Base-by-base conservation (phyloP, 2,329 filamentous ascomycete species). In the Diaporthe destruens region DNA sequence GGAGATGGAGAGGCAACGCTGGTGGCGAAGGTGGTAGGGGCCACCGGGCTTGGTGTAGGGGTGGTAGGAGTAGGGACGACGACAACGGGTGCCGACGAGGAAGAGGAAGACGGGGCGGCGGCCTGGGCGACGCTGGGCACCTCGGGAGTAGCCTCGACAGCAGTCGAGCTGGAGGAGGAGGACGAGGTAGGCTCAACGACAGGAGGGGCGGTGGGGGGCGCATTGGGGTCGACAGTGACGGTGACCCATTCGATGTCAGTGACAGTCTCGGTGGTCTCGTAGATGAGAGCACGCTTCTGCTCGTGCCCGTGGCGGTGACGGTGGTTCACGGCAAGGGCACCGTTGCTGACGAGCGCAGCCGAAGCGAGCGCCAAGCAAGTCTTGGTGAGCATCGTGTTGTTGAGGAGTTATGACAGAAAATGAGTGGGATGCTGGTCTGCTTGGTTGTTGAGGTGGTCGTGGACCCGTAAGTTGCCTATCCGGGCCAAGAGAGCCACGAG, bases 321-420 rank as follows among this genome's bases (percentile, higher is more conserved):
- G 72, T 81, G 76, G 79, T 82, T 83, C 75, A 83, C 77, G 75
- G 84, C 86, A 53, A 83, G 72, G 74, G 81, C 82, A 78, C 86
- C 82, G 76, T 84, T 70, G 44, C 56, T 81, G 76, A 83, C 80
- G 59, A 88, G 81, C 72, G 84, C 80, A 71, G 84, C 80, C 69
- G 83, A 84, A 69, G 83, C 82, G 72, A 87, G 77, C 71, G 82
- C 78, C 72, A 85, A 73, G 77, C 84, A 75, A 67, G 77, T 80
- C 76, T 85, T 86, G 78, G 81, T 77, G 75, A 82, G 80, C 86
- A 87, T 87, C 23, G 74, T 83, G 79, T 74, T 23, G 66, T 44
- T 72, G 74, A n/a, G 20, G 39, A n/a, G 39, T 57, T 49, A 20
- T 29, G 56, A 51, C 49, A 69, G 14, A 32, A 29, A 51, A 32